Conservation (phyloP, 2,329 filamentous ascomycete genomes). For the Sporothrix schenckii region DNA sequence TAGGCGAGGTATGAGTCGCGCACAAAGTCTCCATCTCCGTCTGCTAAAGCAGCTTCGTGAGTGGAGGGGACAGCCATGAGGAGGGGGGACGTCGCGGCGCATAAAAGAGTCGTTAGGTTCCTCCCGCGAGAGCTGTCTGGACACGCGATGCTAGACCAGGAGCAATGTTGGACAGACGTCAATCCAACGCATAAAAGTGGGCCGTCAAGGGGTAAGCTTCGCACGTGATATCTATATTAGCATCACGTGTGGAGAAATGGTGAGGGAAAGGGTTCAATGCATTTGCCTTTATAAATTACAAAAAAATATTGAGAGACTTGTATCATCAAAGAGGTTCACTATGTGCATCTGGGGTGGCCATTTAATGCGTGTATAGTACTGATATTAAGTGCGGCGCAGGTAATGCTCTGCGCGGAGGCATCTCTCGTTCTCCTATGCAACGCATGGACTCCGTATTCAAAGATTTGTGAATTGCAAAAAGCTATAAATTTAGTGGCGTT, state of each 20-base stretch:
- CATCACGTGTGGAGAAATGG: not conserved
- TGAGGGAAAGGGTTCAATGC: not conserved
- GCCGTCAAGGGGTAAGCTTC: conserved; percentile 13
- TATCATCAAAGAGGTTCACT: too few relatives aligned
- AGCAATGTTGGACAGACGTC: conserved; percentile 20
- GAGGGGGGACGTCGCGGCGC: not conserved
- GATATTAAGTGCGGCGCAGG: too few relatives aligned
- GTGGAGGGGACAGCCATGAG: conserved; percentile 30
- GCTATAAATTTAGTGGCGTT: too few relatives aligned
- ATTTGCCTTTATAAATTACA: not conserved
- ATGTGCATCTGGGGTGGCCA: too few relatives aligned
- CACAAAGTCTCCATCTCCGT: conserved; percentile 50
- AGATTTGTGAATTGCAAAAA: too few relatives aligned
- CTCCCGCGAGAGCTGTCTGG: conserved; percentile 20
- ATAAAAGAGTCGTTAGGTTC: conserved; percentile 6
- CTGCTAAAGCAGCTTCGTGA: conserved; percentile 18
- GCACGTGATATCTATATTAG: not conserved
- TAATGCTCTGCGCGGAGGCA: too few relatives aligned
- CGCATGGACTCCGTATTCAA: too few relatives aligned
- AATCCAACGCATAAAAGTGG: conserved; percentile 18
- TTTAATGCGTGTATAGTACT: not conserved
- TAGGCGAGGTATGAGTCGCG: conserved; percentile 64
- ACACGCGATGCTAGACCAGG: conserved; percentile 21
- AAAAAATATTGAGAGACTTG: too few relatives aligned
- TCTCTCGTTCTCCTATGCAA: not conserved